These are phyloP conservation scores for Lepraria neglecta DNA, from an alignment of 495 filamentous ascomycete genomes.

Conservation along the genomic window DNA sequence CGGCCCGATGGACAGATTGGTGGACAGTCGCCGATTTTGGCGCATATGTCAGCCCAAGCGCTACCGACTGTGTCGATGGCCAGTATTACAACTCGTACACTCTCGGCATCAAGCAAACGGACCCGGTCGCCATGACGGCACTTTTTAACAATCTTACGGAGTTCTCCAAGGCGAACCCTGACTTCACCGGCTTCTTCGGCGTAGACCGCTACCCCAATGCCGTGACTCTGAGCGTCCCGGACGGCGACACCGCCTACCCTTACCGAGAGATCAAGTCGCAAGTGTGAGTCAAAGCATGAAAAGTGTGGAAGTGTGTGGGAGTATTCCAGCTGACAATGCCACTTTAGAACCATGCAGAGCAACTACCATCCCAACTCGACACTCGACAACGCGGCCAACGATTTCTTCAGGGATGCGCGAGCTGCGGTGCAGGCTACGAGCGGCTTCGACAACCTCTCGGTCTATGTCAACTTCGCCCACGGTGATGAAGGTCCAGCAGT, in stretches of 20 bases:
- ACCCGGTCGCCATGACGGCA: neutral
- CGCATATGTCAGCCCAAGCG: neutral
- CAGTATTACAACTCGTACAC: neutral
- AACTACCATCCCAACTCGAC: neutral
- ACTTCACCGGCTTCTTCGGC: constrained; percentile 18
- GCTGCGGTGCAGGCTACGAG: constrained; percentile 22
- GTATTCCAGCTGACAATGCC: no score
- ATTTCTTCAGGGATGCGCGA: constrained; percentile 11
- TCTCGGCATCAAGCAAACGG: neutral
- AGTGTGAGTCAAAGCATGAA: no score
- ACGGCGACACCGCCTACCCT: constrained; percentile 32
- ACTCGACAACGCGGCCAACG: neutral
- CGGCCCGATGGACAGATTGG: neutral
- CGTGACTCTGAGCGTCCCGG: constrained; percentile 25
- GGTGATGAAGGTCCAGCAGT: constrained; percentile 35
- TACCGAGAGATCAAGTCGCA: constrained; percentile 31
- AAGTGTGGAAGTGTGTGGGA: no score
- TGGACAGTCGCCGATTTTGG: neutral
- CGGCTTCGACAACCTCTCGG: constrained; percentile 25
- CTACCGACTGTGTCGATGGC: neutral
- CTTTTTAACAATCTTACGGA: neutral
- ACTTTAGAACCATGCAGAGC: no score
- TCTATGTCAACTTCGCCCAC: constrained; percentile 36
- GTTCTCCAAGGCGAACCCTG: constrained; percentile 1
- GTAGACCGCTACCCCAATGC: constrained; percentile 31